Conservation (phyloP, 1,284 basidiomycete genomes). For the Mycosarcoma maydis region DNA sequence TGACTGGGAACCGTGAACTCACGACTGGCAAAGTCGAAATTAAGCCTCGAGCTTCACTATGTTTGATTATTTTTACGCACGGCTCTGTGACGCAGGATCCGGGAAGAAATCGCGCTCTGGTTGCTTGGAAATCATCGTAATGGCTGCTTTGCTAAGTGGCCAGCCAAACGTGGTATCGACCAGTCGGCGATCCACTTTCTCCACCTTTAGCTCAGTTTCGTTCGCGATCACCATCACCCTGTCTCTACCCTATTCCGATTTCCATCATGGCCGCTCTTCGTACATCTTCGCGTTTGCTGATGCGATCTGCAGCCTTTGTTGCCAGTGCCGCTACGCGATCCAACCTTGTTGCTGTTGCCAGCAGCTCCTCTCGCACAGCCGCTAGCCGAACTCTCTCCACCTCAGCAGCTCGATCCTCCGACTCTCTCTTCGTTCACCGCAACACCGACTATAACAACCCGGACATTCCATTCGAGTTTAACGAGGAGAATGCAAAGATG, state of each 20-base stretch:
- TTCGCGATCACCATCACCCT: conserved; percentile 2
- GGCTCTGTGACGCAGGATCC: conserved; percentile 4
- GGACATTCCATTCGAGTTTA: conserved; percentile 87
- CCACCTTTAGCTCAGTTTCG: not conserved
- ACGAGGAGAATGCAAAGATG: conserved; percentile 80
- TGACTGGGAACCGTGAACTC: too few species aligned
- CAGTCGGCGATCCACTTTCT: not conserved
- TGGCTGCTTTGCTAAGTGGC: conserved; percentile 9
- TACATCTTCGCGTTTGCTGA: conserved; percentile 41
- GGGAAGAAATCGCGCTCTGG: conserved; percentile 1
- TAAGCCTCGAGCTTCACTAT: not conserved
- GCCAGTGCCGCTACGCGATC: conserved; percentile 27
- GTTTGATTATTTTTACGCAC: conserved; percentile 19
- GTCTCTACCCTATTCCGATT: not conserved
- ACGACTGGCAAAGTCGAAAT: not conserved
- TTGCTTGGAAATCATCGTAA: not conserved
- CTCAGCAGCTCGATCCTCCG: conserved; percentile 49
- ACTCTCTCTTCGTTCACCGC: conserved; percentile 73
- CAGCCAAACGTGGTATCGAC: too few species aligned
- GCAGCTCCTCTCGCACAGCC: conserved; percentile 18
- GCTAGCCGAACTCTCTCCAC: conserved; percentile 47
- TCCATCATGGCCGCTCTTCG: conserved; percentile 46
- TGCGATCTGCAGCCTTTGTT: conserved; percentile 25
- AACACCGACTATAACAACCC: conserved; percentile 83
- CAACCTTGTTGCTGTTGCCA: conserved; percentile 29